These are phyloP conservation scores for Aspergillus mulundensis DNA, from an alignment of 495 filamentous ascomycete species.

Conservation along the genomic window DNA sequence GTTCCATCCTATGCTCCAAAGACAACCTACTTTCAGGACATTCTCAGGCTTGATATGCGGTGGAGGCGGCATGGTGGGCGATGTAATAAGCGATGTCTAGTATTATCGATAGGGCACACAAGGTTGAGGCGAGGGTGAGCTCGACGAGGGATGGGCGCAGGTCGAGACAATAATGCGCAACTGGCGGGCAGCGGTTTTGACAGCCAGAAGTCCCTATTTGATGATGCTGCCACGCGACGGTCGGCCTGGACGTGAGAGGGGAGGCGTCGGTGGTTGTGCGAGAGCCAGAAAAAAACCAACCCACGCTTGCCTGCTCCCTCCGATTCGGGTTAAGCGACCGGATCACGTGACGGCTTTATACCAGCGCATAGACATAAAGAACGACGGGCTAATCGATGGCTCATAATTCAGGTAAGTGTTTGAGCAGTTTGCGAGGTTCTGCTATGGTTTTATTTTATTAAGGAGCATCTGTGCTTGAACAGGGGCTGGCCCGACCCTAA, in stretches of 20 bases:
- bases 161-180: constrained; percentile 17
- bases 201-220: constrained; percentile 15
- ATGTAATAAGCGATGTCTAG: constrained; percentile 16
- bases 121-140: constrained; percentile 3
- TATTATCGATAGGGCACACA: constrained; percentile 11
- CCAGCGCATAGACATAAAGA: background rate
- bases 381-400: background rate
- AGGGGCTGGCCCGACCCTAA: background rate
- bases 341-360: constrained; percentile 20
- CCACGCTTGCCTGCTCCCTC: constrained; percentile 16
- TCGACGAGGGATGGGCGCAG: constrained; percentile 7
- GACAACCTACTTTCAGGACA: constrained; percentile 74
- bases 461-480: background rate
- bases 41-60: constrained; percentile 98
- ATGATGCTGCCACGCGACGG: constrained; percentile 44
- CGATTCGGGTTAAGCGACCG: constrained; percentile 43
- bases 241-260: constrained; percentile 26
- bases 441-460: background rate
- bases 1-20: background rate
- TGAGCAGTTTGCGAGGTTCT: background rate
- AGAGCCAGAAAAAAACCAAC: constrained; percentile 35
- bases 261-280: constrained; percentile 37
- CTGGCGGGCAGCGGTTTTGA: constrained; percentile 24
- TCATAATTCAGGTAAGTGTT: background rate
- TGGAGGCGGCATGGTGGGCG: constrained; percentile 81